Conservation (phyloP, 2,329 filamentous ascomycete genomes). For the Cercospora zeae-maydis region DNA sequence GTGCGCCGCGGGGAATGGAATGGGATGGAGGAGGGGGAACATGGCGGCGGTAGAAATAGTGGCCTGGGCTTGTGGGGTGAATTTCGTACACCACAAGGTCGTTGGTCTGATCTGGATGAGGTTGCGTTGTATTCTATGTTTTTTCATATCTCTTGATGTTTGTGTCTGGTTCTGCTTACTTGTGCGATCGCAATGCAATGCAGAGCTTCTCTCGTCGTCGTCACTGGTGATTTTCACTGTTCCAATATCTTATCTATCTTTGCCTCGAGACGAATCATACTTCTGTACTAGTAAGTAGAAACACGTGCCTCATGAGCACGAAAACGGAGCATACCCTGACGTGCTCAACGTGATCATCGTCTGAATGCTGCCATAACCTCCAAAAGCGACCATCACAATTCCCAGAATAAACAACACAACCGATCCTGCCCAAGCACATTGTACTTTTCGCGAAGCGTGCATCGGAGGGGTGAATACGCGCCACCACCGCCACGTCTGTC, state of each 20-base stretch:
- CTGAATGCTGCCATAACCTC: slow-evolving; percentile 13
- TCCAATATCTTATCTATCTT: background rate
- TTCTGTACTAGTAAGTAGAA: background rate
- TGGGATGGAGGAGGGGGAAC: too few species aligned
- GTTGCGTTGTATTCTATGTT: too few species aligned
- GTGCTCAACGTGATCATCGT: slow-evolving; percentile 13
- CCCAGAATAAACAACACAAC: slow-evolving; percentile 3
- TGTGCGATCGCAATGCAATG: too few species aligned
- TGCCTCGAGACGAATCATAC: background rate
- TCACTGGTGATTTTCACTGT: background rate
- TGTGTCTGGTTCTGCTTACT: too few species aligned
- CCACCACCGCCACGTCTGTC: slow-evolving; percentile 9
- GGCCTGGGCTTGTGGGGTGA: too few species aligned
- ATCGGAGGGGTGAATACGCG: slow-evolving; percentile 1
- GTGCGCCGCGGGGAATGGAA: too few species aligned
- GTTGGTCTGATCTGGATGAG: too few species aligned
- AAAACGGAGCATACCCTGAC: slow-evolving; percentile 9
- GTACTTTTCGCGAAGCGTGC: background rate
- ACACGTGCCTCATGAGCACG: background rate
- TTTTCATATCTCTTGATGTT: too few species aligned
- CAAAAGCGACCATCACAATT: slow-evolving; percentile 6
- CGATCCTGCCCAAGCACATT: background rate
- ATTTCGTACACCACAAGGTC: too few species aligned
- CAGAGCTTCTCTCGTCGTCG: too few species aligned
- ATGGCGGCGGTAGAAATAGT: too few species aligned